These are phyloP conservation scores for Leishmania major DNA, from an alignment of 208 protist genomes.

Conservation along the genomic window DNA sequence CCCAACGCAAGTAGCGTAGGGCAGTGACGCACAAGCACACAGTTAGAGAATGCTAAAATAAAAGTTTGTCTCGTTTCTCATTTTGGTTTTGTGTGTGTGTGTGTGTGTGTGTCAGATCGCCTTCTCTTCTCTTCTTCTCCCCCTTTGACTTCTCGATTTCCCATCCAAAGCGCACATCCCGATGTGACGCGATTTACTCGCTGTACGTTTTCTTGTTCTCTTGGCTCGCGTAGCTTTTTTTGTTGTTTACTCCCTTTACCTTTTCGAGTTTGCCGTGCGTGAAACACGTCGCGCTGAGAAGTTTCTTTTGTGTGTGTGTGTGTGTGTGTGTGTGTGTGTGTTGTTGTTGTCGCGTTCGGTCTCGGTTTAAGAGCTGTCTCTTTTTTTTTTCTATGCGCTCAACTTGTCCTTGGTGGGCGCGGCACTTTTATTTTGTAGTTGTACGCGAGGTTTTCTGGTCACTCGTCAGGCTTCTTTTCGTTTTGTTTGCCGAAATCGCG, in stretches of 20 bases:
- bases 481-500: background rate
- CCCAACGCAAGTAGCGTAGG: background rate
- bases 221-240: background rate
- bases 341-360: background rate
- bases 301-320: background rate
- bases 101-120: background rate
- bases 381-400: background rate
- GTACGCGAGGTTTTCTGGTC: background rate
- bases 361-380: background rate
- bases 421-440: background rate
- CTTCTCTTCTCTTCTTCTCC: background rate
- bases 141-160: background rate
- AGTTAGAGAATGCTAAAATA: background rate
- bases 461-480: background rate
- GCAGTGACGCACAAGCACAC: background rate
- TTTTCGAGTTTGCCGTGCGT: background rate
- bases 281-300: background rate
- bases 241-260: background rate
- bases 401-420: background rate
- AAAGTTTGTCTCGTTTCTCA: no score
- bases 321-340: no score
- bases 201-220: background rate
- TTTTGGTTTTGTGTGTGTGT: background rate
- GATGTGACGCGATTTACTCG: background rate
- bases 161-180: no score